These are phyloP conservation scores for Pseudonitzschia pungens DNA, from an alignment of 108 stramenopile species.

Conservation along the genomic window DNA sequence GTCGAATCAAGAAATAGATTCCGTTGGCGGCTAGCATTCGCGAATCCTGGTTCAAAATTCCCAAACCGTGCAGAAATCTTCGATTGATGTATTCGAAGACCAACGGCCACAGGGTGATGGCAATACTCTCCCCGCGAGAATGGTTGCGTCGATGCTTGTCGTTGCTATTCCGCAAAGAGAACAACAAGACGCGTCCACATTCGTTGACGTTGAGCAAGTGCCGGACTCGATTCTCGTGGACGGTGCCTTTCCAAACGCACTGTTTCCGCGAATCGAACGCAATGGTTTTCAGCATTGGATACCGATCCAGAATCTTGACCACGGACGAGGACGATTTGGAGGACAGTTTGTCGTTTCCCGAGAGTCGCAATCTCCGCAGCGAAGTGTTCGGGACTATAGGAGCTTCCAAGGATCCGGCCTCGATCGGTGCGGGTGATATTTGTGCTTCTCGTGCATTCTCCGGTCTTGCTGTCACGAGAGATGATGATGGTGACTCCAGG, in stretches of 20 bases:
- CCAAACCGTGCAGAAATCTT: neutral
- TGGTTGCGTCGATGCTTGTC: neutral
- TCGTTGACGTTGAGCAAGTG: neutral
- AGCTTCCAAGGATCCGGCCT: neutral
- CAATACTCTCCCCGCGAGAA: neutral
- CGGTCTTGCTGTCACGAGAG: neutral
- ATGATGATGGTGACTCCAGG: neutral
- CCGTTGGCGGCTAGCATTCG: neutral
- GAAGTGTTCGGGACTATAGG: neutral
- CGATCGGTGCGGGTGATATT: neutral
- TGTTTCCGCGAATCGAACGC: neutral
- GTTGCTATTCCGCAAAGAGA: neutral
- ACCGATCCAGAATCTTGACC: neutral
- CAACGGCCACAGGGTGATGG: neutral
- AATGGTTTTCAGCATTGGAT: neutral
- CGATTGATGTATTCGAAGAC: constrained; percentile 3
- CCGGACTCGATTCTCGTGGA: neutral
- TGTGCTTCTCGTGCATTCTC: neutral
- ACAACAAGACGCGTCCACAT: neutral
- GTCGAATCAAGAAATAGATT: neutral
- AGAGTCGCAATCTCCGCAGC: neutral
- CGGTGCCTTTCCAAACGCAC: neutral
- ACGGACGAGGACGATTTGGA: neutral
- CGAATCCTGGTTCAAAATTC: neutral
- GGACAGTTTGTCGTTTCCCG: neutral